Conservation (phyloP, 1,284 basidiomycete species). For the Irpex lacteus region DNA sequence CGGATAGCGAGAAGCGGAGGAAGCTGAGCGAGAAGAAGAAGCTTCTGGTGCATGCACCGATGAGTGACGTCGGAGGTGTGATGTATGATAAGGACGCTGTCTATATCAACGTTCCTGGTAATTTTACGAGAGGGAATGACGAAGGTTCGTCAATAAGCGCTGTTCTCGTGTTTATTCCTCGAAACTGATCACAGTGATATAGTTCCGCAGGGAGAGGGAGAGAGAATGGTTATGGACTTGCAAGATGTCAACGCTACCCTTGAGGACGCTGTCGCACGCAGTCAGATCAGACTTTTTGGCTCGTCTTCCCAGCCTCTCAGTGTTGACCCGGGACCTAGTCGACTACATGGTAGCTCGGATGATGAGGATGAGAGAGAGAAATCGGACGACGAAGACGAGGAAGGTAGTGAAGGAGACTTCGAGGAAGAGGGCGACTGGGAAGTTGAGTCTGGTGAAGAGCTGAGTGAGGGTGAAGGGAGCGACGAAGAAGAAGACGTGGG, state of each 20-base stretch:
- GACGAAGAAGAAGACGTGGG: conserved; percentile 29
- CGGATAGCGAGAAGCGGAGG: conserved; percentile 88
- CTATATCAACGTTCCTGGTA: conserved; percentile 96
- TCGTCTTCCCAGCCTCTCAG: conserved; percentile 54
- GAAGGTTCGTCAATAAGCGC: conserved; percentile 43
- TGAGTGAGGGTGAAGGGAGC: conserved; percentile 21
- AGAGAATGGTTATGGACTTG: conserved; percentile 95
- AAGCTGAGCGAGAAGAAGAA: conserved; percentile 96
- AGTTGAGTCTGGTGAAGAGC: conserved; percentile 28
- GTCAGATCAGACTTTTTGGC: conserved; percentile 85
- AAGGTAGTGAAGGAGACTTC: conserved; percentile 22
- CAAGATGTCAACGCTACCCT: conserved; percentile 87
- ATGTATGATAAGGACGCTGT: conserved; percentile 99
- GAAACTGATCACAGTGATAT: conserved; percentile 13
- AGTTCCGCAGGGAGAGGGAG: conserved; percentile 87
- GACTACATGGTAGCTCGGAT: conserved; percentile 11
- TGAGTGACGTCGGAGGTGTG: conserved; percentile 97
- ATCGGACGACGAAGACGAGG: conserved; percentile 20
- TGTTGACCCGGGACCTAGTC: conserved; percentile 34
- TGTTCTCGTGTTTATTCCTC: neutral
- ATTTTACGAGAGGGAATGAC: conserved; percentile 73
- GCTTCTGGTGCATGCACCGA: conserved; percentile 91
- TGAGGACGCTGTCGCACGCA: conserved; percentile 78
- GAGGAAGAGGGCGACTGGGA: conserved; percentile 23
- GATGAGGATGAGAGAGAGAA: conserved; percentile 13